Percentiles rank a stretch among this genome's conserved stretches.
Evolutionary conservation across 495 filamentous ascomycete genomes (phyloP).

Genomic region (Tuber brumale): DNA sequence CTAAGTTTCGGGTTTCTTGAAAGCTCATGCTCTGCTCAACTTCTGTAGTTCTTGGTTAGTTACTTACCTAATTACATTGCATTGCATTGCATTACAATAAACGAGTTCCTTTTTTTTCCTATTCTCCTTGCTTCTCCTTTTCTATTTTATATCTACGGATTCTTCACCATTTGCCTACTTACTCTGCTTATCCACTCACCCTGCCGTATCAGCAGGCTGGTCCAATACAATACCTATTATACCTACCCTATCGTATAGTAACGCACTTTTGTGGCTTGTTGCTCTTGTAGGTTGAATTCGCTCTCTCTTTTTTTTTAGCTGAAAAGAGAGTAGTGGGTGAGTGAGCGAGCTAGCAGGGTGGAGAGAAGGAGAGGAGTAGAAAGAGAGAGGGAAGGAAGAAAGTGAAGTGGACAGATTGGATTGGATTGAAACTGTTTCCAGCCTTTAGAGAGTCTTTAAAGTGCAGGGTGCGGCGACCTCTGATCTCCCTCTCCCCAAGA

Average conservation of each 20-base stretch:
- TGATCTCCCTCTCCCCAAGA: not conserved
- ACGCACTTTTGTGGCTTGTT: not conserved
- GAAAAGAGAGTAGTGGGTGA: not conserved
- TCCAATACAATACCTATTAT: not conserved
- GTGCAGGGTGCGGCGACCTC: not conserved
- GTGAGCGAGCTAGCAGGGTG: not conserved
- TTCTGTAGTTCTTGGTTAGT: not conserved
- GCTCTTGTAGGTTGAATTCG: not conserved
- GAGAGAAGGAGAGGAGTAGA: not conserved
- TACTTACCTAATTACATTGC: not conserved
- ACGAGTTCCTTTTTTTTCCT: not conserved
- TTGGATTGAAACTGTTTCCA: not conserved
- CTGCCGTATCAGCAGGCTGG: not conserved
- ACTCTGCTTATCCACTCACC: not conserved
- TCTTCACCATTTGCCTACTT: not conserved
- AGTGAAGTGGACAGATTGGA: not conserved
- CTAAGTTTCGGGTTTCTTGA: not conserved
- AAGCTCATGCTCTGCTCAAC: not conserved
- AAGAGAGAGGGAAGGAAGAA: not conserved
- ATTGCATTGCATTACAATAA: not conserved
- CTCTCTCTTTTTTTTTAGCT: not conserved
- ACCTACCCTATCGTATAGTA: not conserved
- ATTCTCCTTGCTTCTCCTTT: not conserved
- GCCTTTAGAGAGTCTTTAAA: not conserved
- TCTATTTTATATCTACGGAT: not conserved